phyloP scores from a whole-genome alignment of 169 alveolate species.

The Eimeria praecox region DNA sequence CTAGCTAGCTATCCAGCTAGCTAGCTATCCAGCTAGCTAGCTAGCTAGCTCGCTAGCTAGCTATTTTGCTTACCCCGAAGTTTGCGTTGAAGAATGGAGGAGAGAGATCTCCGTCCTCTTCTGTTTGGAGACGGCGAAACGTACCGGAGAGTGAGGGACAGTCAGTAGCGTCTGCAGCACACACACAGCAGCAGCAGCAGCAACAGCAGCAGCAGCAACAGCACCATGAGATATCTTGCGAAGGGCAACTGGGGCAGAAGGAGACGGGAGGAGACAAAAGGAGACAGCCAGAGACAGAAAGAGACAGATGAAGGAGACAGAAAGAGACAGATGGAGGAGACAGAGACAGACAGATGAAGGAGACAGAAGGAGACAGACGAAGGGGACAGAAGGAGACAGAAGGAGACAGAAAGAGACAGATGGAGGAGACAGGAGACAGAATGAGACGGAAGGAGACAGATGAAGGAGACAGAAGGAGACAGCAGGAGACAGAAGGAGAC shows the following conservation, averaged over 20 bases:
- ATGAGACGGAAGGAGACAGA: no score
- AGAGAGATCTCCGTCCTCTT: not conserved
- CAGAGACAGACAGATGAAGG: not conserved
- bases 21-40: not conserved
- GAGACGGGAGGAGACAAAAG: not conserved
- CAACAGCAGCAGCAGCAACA: not conserved
- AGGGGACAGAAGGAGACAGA: not conserved
- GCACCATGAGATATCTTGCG: no score
- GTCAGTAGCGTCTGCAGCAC: slow-evolving; percentile 5
- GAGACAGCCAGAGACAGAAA: not conserved
- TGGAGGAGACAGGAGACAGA: no score
- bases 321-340: not conserved
- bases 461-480: not conserved
- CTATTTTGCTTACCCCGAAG: not conserved
- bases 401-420: not conserved
- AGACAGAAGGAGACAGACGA: no score
- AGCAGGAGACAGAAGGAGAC: no score
- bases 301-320: not conserved
- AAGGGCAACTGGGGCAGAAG: not conserved
- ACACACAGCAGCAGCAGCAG: slow-evolving; percentile 8
- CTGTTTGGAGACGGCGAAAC: not conserved
- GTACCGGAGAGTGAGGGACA: not conserved
- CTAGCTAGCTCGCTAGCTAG: not conserved
- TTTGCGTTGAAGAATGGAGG: slow-evolving; percentile 1
- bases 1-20: not conserved